Evolutionary conservation across 2,329 filamentous ascomycete genomes (phyloP), one percentile per base, ranked within the genome.

Genomic region (Fusarium xyrophilum): DNA sequence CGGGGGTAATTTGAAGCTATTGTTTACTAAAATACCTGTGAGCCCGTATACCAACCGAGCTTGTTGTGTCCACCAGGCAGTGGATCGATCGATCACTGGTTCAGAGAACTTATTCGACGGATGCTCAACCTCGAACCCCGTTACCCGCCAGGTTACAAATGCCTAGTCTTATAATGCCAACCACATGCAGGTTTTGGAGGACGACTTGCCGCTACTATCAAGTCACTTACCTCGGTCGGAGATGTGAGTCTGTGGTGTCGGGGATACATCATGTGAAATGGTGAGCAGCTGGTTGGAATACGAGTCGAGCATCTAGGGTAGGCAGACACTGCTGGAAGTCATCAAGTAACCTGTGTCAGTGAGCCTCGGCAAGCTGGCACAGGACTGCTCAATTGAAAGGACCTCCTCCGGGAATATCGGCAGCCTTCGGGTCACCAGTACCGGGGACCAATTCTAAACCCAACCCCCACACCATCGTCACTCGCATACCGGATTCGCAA

Each of bases 381-480:
- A 23, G n/a, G 15, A 35, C 40, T 70, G 69, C 71, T 73, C 74
- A 73, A 74, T 66, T 71, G 42, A 27, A 35, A 60, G 60, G 60
- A 35, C 51, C 63, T 56, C 51, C 63, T 56, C 44, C 59, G 58
- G 64, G 61, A 63, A 60, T 60, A 60, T 74, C 64, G 65, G 70
- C 28, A 63, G 55, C 53, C 47, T 28, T 70, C 68, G 70, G 70
- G 48, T 58, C 59, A 35, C 21, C 30, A 51, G 44, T 54, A 38
- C 67, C 72, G 71, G 72, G 63, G 40, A 65, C 69, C 65, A 74
- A 62, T 70, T 74, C 63, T 74, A 70, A 69, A 53, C 56, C 73
- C 72, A 69, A 61, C 69, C 73, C 73, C 73, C 73, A 73, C 72
- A 62, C 46, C 55, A 64, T 71, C 70, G 65, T 74, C 56, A 59